phyloP scores from a whole-genome alignment of 495 filamentous ascomycete genomes.

The Talaromyces proteolyticus region DNA sequence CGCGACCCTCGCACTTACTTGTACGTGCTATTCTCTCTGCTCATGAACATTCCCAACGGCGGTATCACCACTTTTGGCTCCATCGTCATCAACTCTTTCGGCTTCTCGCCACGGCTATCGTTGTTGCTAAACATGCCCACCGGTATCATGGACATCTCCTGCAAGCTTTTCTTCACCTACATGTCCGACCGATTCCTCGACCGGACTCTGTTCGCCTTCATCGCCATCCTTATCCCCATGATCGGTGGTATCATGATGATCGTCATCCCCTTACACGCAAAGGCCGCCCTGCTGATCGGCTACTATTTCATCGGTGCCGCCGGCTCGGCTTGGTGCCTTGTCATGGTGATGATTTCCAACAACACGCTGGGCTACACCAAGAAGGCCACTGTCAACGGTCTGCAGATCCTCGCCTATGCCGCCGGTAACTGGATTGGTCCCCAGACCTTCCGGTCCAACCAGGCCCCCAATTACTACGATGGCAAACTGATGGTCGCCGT shows the following conservation, averaged over 20 bases:
- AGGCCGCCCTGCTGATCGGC: constrained; percentile 6
- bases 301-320: constrained; percentile 6
- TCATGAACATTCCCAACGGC: constrained; percentile 50
- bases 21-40: constrained; percentile 21
- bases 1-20: constrained; percentile 25
- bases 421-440: constrained; percentile 23
- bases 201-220: constrained; percentile 27
- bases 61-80: constrained; percentile 58
- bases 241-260: constrained; percentile 8
- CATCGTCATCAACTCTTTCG: constrained; percentile 16
- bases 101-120: constrained; percentile 44
- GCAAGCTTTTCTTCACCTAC: constrained; percentile 43
- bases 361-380: constrained; percentile 62
- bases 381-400: constrained; percentile 55
- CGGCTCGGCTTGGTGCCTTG: not conserved
- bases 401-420: constrained; percentile 56
- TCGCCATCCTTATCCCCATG: constrained; percentile 16
- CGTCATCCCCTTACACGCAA: not conserved
- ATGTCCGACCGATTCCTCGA: constrained; percentile 45
- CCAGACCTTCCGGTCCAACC: constrained; percentile 50
- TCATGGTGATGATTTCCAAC: constrained; percentile 39
- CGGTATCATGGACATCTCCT: constrained; percentile 50
- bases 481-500: no score
- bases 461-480: constrained; percentile 57
- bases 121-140: constrained; percentile 53